Conservation (phyloP, 202 grass and related monocot species). For the Carex arenaria region DNA sequence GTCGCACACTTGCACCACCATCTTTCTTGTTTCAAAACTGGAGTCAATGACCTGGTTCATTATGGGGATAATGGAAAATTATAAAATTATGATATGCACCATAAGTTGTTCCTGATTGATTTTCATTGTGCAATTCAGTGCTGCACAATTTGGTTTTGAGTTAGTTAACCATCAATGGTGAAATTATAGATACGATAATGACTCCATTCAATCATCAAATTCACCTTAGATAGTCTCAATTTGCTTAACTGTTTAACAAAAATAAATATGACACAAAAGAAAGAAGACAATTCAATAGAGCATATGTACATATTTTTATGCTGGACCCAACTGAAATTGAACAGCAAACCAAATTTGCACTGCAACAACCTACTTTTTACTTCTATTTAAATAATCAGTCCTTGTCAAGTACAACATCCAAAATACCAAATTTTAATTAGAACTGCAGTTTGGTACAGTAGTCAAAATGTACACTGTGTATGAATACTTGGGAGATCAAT, state of each 20-base stretch:
- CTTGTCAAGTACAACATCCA: neutral
- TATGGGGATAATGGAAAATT: neutral
- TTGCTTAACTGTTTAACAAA: neutral
- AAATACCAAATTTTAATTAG: neutral
- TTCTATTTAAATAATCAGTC: neutral
- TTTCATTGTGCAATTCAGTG: neutral
- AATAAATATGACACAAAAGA: neutral
- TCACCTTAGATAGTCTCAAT: neutral
- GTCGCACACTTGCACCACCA: conserved; percentile 51
- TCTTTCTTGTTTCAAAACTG: conserved; percentile 48
- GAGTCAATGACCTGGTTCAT: conserved; percentile 37
- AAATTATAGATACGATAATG: neutral
- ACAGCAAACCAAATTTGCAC: neutral
- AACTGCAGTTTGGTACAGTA: neutral
- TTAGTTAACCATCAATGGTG: neutral
- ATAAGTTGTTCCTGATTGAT: neutral
- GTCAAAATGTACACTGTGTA: neutral
- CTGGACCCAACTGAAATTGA: neutral
- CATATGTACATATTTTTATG: neutral
- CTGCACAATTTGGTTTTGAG: neutral
- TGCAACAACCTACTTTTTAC: neutral
- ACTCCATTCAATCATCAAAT: neutral
- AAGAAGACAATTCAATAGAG: neutral
- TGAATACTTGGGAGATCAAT: neutral
- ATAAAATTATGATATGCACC: neutral